A percentile compares a stretch with the other conserved stretches of the same genome.
Evolutionary conservation across 148 eudicot species (phyloP).

Genomic region (Amaranthus hypochondriacus): DNA sequence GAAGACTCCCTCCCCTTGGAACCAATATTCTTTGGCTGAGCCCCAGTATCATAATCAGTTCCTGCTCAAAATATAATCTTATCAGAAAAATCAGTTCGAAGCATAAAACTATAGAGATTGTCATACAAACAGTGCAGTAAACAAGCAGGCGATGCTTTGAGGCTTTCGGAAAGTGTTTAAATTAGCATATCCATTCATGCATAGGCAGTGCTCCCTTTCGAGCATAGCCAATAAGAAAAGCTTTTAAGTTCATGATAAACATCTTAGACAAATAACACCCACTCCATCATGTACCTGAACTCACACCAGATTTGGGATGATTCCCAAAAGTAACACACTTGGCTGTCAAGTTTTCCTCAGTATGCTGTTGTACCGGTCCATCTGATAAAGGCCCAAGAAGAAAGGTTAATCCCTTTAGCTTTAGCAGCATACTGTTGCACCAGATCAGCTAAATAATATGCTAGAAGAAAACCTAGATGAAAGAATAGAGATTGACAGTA

Average conservation of each 20-base stretch:
- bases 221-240: not conserved
- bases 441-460: not conserved
- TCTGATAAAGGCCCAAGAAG: not conserved
- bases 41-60: slow-evolving; percentile 6
- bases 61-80: slow-evolving; percentile 21
- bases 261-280: not conserved
- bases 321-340: slow-evolving; percentile 10
- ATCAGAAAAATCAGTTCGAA: slow-evolving; percentile 12
- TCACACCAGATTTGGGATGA: slow-evolving; percentile 2
- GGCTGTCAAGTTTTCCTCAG: not conserved
- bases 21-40: slow-evolving; percentile 9
- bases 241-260: slow-evolving; percentile 3
- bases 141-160: not conserved
- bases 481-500: not conserved
- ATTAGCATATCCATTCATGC: not conserved
- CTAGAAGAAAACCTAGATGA: not conserved
- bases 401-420: not conserved
- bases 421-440: not conserved
- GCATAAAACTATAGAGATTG: not conserved
- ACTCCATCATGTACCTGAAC: slow-evolving; percentile 9
- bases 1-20: slow-evolving; percentile 12
- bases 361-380: not conserved
- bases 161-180: not conserved
- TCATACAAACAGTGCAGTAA: not conserved
- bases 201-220: too few relatives aligned